Evolutionary conservation across 768 basidiomycete species (phyloP).

Genomic region (Russula compacta): DNA sequence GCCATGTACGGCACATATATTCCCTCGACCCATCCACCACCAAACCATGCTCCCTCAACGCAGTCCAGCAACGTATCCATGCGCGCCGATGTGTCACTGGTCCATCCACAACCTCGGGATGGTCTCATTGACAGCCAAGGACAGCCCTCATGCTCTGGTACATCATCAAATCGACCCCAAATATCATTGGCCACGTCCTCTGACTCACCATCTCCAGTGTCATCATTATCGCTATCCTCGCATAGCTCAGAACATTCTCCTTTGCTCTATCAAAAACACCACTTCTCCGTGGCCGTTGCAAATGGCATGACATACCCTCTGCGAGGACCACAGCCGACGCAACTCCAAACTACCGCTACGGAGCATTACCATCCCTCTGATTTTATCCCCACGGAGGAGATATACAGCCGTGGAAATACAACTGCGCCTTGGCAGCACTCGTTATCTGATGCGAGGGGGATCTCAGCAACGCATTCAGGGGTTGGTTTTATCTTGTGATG

Average conservation of each 20-base stretch:
- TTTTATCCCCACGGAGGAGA: neutral
- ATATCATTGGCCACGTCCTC: slow-evolving; percentile 5
- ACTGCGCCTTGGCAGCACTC: slow-evolving; percentile 7
- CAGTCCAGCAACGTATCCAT: slow-evolving; percentile 1
- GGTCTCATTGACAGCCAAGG: neutral
- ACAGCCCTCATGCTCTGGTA: neutral
- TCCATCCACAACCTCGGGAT: slow-evolving; percentile 5
- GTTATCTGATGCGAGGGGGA: slow-evolving; percentile 1
- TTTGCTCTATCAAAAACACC: slow-evolving; percentile 10
- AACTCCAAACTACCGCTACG: neutral
- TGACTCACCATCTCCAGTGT: slow-evolving; percentile 19
- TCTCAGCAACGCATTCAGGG: neutral
- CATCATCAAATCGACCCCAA: neutral
- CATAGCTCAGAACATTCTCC: slow-evolving; percentile 18
- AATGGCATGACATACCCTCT: slow-evolving; percentile 3
- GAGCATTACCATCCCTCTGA: slow-evolving; percentile 1
- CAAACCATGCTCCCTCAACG: neutral
- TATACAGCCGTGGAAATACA: neutral
- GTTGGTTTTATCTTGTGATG: slow-evolving; percentile 9
- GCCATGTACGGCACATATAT: slow-evolving; percentile 11
- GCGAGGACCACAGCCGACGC: slow-evolving; percentile 5
- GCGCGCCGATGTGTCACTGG: slow-evolving; percentile 1
- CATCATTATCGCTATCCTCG: slow-evolving; percentile 16
- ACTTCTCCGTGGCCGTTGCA: neutral
- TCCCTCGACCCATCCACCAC: slow-evolving; percentile 19